Evolutionary conservation across 163 green algal genomes (phyloP), one percentile per base, ranked within the genome.

Genomic region (Scenedesmus sp.): DNA sequence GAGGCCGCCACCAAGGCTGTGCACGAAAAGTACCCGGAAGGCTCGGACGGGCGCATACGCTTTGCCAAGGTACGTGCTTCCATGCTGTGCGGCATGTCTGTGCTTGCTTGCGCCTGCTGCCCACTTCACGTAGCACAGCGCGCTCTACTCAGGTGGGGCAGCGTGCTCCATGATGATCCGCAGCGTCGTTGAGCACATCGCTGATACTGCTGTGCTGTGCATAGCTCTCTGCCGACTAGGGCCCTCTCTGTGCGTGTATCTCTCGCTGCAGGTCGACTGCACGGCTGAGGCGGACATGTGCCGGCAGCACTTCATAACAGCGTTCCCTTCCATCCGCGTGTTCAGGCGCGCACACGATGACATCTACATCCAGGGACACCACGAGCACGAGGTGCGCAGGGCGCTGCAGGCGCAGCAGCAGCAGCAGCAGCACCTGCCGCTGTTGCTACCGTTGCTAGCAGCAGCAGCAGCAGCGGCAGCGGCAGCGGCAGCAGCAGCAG

Each of bases 321-420:
- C 96, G 44, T 99, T 98, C 95, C 97, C 97, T 9, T 98, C 96
- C 72, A 96, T 99, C 80, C 96, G 97, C 43, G 96, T 99, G 26
- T 99, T 98, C 94, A 92, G 96, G 18, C 97, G 97, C 65, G 97
- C 96, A 24, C 94, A 96, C 20, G 96, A 98, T 90, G 96, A 98
- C 53, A 94, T 98, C 83, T 94, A 94, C 84, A 94, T 97, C 24
- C 91, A 92, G 89, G 82, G 89, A 33, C 82, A 86, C 83, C 86
- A 85, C 51, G 80, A 93, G 53, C 86, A 91, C 53, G 86, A 80
- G 65, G 65, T 76, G 30, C 30, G 65, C 65, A 40, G 30, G 65
- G 24, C 65, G 18, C 5, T 9, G n/a, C n/a, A n/a, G n/a, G n/a
- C n/a, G n/a, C n/a, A n/a, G n/a, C n/a, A n/a, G n/a, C n/a, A n/a